Percentiles rank a stretch among this genome's conserved stretches.
phyloP scores from a whole-genome alignment of 2,329 filamentous ascomycete species.

The Microdochium nivale region DNA sequence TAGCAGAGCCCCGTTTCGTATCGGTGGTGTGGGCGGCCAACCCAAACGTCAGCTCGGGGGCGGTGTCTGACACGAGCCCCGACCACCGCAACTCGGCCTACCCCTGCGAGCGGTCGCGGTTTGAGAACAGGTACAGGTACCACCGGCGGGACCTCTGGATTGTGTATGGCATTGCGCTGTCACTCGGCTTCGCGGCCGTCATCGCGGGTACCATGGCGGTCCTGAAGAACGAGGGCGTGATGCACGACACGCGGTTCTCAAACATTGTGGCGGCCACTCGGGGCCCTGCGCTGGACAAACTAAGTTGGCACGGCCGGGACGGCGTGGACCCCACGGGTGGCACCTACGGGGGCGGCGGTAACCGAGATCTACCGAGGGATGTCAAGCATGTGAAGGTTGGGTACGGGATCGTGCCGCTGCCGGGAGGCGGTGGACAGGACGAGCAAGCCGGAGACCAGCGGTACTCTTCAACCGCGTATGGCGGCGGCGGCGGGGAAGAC shows the following conservation, averaged over 20 bases:
- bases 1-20: slow-evolving; percentile 25
- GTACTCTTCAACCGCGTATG: slow-evolving; percentile 7
- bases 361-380: slow-evolving; percentile 9
- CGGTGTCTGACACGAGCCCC: slow-evolving; percentile 1
- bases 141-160: slow-evolving; percentile 24
- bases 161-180: slow-evolving; percentile 23
- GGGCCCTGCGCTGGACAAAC: slow-evolving; percentile 27
- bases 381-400: slow-evolving; percentile 15
- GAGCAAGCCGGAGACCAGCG: background rate
- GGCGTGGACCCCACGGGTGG: background rate
- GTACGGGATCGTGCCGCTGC: slow-evolving; percentile 12
- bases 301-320: slow-evolving; percentile 12
- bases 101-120: slow-evolving; percentile 21
- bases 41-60: slow-evolving; percentile 15
- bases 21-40: slow-evolving; percentile 24
- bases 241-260: slow-evolving; percentile 28
- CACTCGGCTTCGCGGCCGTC: slow-evolving; percentile 18
- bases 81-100: slow-evolving; percentile 8
- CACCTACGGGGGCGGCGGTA: slow-evolving; percentile 9
- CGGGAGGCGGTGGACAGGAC: background rate
- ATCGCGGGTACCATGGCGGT: slow-evolving; percentile 24
- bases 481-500: background rate
- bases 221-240: slow-evolving; percentile 23
- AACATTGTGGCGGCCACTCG: slow-evolving; percentile 32
- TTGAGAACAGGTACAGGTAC: slow-evolving; percentile 24